Evolutionary conservation across 2,329 filamentous ascomycete species (phyloP), one percentile per base, ranked within the genome.

Genomic region (Herpotrichia juniperi): DNA sequence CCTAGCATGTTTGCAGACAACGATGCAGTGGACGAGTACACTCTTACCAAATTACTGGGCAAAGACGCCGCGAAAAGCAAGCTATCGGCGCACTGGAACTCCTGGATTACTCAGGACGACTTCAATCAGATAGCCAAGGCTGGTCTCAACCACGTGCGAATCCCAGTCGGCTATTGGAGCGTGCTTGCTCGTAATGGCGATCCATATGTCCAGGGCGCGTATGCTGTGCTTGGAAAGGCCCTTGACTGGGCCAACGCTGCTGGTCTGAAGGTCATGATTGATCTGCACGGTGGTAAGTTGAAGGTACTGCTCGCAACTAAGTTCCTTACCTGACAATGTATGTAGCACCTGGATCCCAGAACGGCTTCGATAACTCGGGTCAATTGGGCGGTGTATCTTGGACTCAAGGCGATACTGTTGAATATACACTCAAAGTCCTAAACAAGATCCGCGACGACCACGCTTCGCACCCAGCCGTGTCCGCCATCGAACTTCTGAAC

Each of bases 331-430:
- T 57, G 40, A 60, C 47, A 44, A 14, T 45, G 61, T 26, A n/a
- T 4, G 2, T 16, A 77, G 83, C 84, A 26, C 82, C 84, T 16
- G 80, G 80, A 6, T 86, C 83, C 6, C 86, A 88, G 61, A 88
- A 88, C 55, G 86, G 86, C 3, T 88, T 87, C 64, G 86, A 88
- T 70, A 88, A 88, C 72, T 85, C 81, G 48, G 86, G 86, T 40
- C 77, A 74, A 39, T 73, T 75, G 16, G 81, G 80, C 4, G 39
- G 57, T 5, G 72, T 83, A n/a, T 62, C 58, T 34, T 79, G 78
- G 77, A 74, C 70, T 4, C 74, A 77, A 59, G 76, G 76, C 42
- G 71, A 78, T 48, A 74, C 75, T 4, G 64, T 78, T 11, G 48
- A 50, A 1, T 64, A 78, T 51, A 78, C 78, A 12, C 68, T 69